Conservation (phyloP, 1,139 yeast species). For the Taiozyma sp. region DNA sequence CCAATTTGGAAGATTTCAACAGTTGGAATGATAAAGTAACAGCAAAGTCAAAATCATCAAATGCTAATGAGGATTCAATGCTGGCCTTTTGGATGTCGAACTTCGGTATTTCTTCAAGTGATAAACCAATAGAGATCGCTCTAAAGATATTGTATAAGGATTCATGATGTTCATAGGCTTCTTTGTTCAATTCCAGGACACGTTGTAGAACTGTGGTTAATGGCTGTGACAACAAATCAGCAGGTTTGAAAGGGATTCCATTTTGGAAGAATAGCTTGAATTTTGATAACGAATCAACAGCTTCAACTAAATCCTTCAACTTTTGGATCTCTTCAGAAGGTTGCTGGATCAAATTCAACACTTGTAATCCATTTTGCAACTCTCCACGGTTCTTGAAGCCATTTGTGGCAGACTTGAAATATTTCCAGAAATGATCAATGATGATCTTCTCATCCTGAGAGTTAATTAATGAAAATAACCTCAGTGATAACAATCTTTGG, state of each 20-base stretch:
- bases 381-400: slow-evolving; percentile 45
- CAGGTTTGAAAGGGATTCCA: slow-evolving; percentile 36
- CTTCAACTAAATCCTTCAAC: slow-evolving; percentile 34
- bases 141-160: slow-evolving; percentile 30
- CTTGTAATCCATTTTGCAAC: slow-evolving; percentile 36
- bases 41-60: slow-evolving; percentile 49
- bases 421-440: slow-evolving; percentile 45
- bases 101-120: slow-evolving; percentile 8
- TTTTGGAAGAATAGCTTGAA: slow-evolving; percentile 32
- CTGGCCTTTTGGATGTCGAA: slow-evolving; percentile 25
- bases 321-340: slow-evolving; percentile 30
- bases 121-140: slow-evolving; percentile 34
- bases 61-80: slow-evolving; percentile 50
- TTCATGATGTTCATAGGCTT: slow-evolving; percentile 38
- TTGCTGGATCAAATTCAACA: slow-evolving; percentile 29
- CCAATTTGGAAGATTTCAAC: slow-evolving; percentile 15
- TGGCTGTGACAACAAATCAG: slow-evolving; percentile 26
- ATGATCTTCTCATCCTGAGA: slow-evolving; percentile 17
- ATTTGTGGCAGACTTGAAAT: slow-evolving; percentile 43
- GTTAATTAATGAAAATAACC: slow-evolving; percentile 32
- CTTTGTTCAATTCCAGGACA: slow-evolving; percentile 49
- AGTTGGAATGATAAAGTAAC: slow-evolving; percentile 32
- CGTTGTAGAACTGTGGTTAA: slow-evolving; percentile 28
- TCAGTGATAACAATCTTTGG: slow-evolving; percentile 35
- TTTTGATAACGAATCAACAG: slow-evolving; percentile 28